Conservation (phyloP, 257 asterid species). For the Solanum lycopersicoides region DNA sequence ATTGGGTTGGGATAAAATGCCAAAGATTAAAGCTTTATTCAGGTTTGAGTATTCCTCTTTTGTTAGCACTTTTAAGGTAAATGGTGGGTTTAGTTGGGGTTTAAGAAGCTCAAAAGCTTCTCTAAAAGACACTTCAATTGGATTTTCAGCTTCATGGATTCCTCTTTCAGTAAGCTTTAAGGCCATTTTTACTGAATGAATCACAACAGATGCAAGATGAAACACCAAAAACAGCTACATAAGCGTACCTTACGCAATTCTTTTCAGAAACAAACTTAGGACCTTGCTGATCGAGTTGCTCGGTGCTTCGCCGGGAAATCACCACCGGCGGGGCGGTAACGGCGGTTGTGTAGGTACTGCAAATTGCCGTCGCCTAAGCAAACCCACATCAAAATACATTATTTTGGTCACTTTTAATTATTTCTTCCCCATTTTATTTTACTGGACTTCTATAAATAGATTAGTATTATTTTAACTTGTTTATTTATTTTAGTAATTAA, state of each 20-base stretch:
- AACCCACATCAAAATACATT: too few species aligned
- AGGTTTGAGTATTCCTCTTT: slow-evolving; percentile 40
- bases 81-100: slow-evolving; percentile 60
- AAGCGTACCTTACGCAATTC: background rate
- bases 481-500: too few species aligned
- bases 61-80: slow-evolving; percentile 47
- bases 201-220: background rate
- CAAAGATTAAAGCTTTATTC: slow-evolving; percentile 63
- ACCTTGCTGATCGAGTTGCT: background rate
- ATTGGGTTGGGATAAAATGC: slow-evolving; percentile 42
- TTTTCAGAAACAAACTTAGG: background rate
- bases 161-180: slow-evolving; percentile 16
- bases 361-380: background rate
- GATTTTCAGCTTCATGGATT: slow-evolving; percentile 44
- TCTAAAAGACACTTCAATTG: slow-evolving; percentile 40
- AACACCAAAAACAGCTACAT: background rate
- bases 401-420: background rate
- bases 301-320: background rate
- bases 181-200: slow-evolving; percentile 16
- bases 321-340: background rate
- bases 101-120: slow-evolving; percentile 44
- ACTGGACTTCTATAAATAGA: background rate
- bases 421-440: background rate
- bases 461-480: too few species aligned
- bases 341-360: background rate